Conservation (phyloP, 2,329 filamentous ascomycete species). For the Cladosporium austrohemisphaericum region DNA sequence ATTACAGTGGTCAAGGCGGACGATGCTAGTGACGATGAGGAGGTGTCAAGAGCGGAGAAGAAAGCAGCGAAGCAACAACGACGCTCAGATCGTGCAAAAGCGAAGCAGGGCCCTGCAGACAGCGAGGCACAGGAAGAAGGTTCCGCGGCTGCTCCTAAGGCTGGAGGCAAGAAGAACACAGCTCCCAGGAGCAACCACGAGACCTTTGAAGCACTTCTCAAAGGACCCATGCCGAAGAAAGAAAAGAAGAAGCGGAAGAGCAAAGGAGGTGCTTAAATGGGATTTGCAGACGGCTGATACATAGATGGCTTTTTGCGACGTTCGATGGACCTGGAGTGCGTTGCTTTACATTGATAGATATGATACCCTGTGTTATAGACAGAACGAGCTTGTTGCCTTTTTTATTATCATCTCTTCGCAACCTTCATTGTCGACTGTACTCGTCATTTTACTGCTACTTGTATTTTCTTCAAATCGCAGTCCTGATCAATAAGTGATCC, state of each 20-base stretch:
- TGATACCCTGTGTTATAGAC: constrained; percentile 13
- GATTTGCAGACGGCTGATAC: not conserved
- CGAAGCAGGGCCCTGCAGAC: constrained; percentile 7
- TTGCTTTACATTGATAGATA: constrained; percentile 13
- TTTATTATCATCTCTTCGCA: not conserved
- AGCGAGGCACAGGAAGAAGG: constrained; percentile 1
- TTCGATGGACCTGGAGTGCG: not conserved
- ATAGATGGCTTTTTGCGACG: too few species aligned
- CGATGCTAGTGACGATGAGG: constrained; percentile 13
- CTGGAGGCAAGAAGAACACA: constrained; percentile 6
- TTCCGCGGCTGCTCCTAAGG: not conserved
- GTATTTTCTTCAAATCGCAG: too few species aligned
- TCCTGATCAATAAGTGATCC: too few species aligned
- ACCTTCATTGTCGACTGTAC: too few species aligned
- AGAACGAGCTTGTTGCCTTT: constrained; percentile 11
- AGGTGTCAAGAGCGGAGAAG: constrained; percentile 17
- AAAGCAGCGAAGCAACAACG: constrained; percentile 20
- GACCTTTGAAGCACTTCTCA: constrained; percentile 23
- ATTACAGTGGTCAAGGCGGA: constrained; percentile 13
- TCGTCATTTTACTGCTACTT: too few species aligned
- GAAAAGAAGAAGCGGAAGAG: constrained; percentile 29
- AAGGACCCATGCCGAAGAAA: constrained; percentile 27
- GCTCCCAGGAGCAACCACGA: constrained; percentile 20
- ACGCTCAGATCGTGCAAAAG: constrained; percentile 14
- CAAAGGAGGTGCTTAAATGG: constrained; percentile 12